phyloP scores from a whole-genome alignment of 2,329 filamentous ascomycete genomes.

The Penicillium sp. region DNA sequence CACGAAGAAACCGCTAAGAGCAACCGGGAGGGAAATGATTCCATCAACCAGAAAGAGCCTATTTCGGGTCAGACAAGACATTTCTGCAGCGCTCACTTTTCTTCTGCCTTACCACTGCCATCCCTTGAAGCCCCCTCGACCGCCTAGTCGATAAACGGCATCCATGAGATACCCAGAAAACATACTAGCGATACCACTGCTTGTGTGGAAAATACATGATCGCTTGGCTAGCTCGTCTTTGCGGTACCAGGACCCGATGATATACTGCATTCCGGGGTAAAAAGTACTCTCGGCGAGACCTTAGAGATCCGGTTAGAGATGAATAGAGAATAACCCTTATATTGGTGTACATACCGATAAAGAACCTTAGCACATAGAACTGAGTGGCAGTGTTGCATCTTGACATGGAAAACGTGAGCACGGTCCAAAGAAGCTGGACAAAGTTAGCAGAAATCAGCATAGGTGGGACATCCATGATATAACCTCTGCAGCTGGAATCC shows the following conservation, averaged over 20 bases:
- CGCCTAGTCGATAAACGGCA: slow-evolving; percentile 49
- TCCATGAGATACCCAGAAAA: slow-evolving; percentile 54
- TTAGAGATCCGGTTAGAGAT: slow-evolving; percentile 10
- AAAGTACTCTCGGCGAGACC: slow-evolving; percentile 49
- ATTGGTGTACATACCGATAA: slow-evolving; percentile 37
- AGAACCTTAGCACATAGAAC: slow-evolving; percentile 48
- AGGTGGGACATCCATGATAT: slow-evolving; percentile 12
- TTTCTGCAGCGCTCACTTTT: not conserved
- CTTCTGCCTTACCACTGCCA: slow-evolving; percentile 47
- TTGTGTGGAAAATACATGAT: slow-evolving; percentile 51
- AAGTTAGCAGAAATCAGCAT: not conserved
- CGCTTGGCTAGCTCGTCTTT: slow-evolving; percentile 50
- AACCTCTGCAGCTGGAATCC: slow-evolving; percentile 48
- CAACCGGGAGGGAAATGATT: slow-evolving; percentile 51
- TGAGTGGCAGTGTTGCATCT: slow-evolving; percentile 41
- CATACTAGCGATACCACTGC: slow-evolving; percentile 43
- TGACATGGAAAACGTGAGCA: slow-evolving; percentile 47
- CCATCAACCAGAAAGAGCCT: slow-evolving; percentile 54
- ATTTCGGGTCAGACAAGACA: not conserved
- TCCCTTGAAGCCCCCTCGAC: slow-evolving; percentile 46
- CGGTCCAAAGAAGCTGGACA: slow-evolving; percentile 44
- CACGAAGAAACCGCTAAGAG: slow-evolving; percentile 47
- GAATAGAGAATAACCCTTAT: not conserved
- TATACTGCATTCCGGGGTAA: slow-evolving; percentile 52
- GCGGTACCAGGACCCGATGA: slow-evolving; percentile 52